phyloP scores from a whole-genome alignment of 192 early-diverging fungal genomes.

The Backusella circina region DNA sequence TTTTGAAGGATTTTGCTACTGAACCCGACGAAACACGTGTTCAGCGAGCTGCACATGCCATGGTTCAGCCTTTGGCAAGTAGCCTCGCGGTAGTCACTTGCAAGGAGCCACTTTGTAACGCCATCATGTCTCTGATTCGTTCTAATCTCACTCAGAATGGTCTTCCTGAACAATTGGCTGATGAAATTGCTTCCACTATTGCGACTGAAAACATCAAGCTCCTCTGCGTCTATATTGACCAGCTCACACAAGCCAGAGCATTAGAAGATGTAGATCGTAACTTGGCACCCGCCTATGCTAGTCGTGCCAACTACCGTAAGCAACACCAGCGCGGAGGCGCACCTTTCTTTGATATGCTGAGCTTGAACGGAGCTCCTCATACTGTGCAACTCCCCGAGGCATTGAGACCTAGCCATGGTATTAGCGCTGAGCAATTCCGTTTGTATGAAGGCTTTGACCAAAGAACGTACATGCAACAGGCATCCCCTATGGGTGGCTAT shows the following conservation, averaged over 20 bases:
- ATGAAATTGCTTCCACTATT: slow-evolving; percentile 79
- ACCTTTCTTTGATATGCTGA: slow-evolving; percentile 80
- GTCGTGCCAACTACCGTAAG: slow-evolving; percentile 73
- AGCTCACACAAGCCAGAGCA: slow-evolving; percentile 89
- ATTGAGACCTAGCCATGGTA: slow-evolving; percentile 9
- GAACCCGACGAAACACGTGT: slow-evolving; percentile 92
- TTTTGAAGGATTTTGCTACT: slow-evolving; percentile 93
- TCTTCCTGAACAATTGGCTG: slow-evolving; percentile 70
- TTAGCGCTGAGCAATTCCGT: slow-evolving; percentile 15
- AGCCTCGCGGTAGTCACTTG: slow-evolving; percentile 79
- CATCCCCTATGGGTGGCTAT: not conserved
- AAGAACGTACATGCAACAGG: not conserved
- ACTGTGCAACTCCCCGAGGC: slow-evolving; percentile 14
- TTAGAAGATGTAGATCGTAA: slow-evolving; percentile 83
- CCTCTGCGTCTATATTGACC: slow-evolving; percentile 89
- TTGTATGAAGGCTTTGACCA: slow-evolving; percentile 15
- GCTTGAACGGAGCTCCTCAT: slow-evolving; percentile 6
- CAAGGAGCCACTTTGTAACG: slow-evolving; percentile 84
- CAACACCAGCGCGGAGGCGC: not conserved
- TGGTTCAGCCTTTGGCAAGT: slow-evolving; percentile 78
- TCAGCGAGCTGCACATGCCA: slow-evolving; percentile 85
- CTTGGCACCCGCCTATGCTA: slow-evolving; percentile 63
- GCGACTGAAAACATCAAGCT: slow-evolving; percentile 92
- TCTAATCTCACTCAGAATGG: slow-evolving; percentile 67
- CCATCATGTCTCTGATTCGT: slow-evolving; percentile 68